Evolutionary conservation across 306 rosid genomes (phyloP).

Genomic region (Glycine tomentella): DNA sequence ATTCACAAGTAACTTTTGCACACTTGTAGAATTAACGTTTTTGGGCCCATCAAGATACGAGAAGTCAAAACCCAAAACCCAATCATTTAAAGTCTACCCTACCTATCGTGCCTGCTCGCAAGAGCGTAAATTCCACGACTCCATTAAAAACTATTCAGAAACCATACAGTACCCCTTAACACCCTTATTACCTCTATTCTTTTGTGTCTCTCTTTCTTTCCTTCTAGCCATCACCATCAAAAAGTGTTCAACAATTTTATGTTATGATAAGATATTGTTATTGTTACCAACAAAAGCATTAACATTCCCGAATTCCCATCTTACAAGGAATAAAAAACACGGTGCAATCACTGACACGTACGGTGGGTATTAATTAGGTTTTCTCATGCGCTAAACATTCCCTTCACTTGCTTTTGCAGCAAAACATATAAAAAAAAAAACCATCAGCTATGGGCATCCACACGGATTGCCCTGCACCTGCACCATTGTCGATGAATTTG

Average conservation of each 20-base stretch:
- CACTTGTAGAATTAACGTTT: neutral
- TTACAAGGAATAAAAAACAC: neutral
- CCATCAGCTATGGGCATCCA: slow-evolving; percentile 41
- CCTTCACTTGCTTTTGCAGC: neutral
- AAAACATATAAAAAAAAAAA: neutral
- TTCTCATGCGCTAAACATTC: slow-evolving; percentile 1
- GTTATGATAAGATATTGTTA: neutral
- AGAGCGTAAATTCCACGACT: slow-evolving; percentile 9
- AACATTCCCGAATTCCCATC: neutral
- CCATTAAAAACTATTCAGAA: neutral
- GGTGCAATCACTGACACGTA: slow-evolving; percentile 24
- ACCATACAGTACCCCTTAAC: neutral
- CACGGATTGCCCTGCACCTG: slow-evolving; percentile 9
- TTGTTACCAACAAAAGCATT: slow-evolving; percentile 6
- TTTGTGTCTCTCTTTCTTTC: neutral
- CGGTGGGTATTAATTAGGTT: neutral
- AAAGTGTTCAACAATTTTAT: neutral
- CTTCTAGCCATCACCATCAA: neutral
- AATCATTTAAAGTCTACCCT: slow-evolving; percentile 11
- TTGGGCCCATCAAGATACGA: neutral
- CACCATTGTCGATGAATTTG: neutral
- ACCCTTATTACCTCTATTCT: neutral
- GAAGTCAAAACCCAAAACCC: slow-evolving; percentile 38
- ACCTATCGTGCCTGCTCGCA: slow-evolving; percentile 6
- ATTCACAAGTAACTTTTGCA: neutral